Base-by-base conservation (phyloP, 495 filamentous ascomycete species). In the Gamarada debralockiae region DNA sequence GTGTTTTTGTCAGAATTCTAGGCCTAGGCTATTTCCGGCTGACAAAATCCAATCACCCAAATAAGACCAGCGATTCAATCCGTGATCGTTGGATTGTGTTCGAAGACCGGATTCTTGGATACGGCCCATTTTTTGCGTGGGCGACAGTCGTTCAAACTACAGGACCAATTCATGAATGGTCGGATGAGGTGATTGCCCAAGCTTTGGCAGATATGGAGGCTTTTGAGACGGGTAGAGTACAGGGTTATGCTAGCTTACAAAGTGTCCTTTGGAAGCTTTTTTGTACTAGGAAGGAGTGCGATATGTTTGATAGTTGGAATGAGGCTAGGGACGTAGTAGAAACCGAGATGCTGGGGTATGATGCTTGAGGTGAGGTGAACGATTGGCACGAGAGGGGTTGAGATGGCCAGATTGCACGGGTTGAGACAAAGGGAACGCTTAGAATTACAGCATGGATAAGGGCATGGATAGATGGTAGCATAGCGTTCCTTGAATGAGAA, bases 211-310 rank as follows among this genome's bases (percentile, higher is more conserved):
- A 56, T 37, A 56, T 63, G 56, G 53, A 59, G 44, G 56, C 52
- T n/a, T 63, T 54, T 53, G 60, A 63, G 31, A 27, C 50, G n/a
- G 60, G 60, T 14, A 37, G 59, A n/a, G 56, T 50, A 4, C 53
- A 53, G 56, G 33, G 44, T 4, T 59, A 46, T 55, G 60, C 60
- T 7, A 59, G 60, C 25, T 31, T 63, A 12, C 60, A 63, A 34
- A 63, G 60, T 31, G 53, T 63, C 3, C 53, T 63, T 5, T 63
- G 60, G 60, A 48, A 42, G 13, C 33, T 55, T 2, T 57, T 63
- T 29, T 59, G 60, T 27, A 33, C 36, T 22, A 59, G 55, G 27
- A 31, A 13, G 7, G 45, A 33, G 13, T 57, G 60, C 31, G 9
- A 17, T 15, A 20, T 57, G 6, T n/a, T 20, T n/a, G 50, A 57